Conservation (phyloP, 345 rosid species). For the Populus euphratica region DNA sequence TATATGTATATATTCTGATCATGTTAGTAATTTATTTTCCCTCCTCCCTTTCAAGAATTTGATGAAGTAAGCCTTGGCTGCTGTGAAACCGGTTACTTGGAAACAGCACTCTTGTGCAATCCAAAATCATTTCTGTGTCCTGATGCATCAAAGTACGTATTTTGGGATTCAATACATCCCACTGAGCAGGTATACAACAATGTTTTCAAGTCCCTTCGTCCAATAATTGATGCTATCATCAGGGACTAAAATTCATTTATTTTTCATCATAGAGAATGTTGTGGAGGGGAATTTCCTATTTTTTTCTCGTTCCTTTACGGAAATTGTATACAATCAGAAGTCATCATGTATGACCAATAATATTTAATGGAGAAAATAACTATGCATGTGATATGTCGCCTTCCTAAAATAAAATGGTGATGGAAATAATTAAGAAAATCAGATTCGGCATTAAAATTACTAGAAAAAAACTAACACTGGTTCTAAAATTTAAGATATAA, state of each 20-base stretch:
- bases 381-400: too few species aligned
- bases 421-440: too few species aligned
- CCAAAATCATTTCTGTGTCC: constrained; percentile 54
- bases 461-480: too few species aligned
- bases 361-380: too few species aligned
- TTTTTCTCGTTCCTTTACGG: too few species aligned
- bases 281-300: too few species aligned
- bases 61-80: constrained; percentile 61
- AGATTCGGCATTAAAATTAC: too few species aligned
- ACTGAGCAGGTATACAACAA: constrained; percentile 48
- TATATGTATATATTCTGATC: neutral
- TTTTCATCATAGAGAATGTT: too few species aligned
- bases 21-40: neutral
- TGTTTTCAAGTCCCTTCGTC: constrained; percentile 32
- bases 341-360: too few species aligned
- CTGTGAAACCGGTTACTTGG: constrained; percentile 73
- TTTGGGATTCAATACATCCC: constrained; percentile 87
- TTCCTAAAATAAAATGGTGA: too few species aligned
- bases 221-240: constrained; percentile 29
- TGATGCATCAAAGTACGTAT: constrained; percentile 63
- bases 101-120: constrained; percentile 57
- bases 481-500: too few species aligned
- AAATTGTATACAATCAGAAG: too few species aligned
- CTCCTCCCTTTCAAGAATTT: constrained; percentile 32
- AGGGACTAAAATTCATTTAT: neutral